Evolutionary conservation across 2,329 filamentous ascomycete genomes (phyloP), one percentile per base, ranked within the genome.

Genomic region (Periconia macrospinosa): DNA sequence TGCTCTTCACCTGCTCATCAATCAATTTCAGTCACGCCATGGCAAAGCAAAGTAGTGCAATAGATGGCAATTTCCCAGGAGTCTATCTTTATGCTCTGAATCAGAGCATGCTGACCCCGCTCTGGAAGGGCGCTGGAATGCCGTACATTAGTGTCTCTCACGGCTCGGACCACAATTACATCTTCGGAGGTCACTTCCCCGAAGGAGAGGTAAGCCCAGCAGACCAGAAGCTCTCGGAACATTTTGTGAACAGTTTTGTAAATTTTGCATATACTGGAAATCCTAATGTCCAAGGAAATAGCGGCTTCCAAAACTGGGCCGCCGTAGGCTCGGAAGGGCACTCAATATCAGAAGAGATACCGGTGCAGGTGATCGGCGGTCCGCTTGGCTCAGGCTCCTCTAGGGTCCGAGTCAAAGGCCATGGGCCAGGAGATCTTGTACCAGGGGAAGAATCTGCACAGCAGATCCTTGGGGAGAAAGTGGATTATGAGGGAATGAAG

Each of bases 1-100:
- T 61, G 6, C 52, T 61, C 6, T 59, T 61, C 43, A 55, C 56
- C 2, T 61, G 58, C 37, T 57, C 56, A 15, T 61, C 58, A 10
- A 49, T 59, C 30, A 49, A 61, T 37, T 61, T 54, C 42, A 53
- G 53, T 7, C 47, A 44, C 35, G 30, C 45, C 9, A 59, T 55
- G 40, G 44, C 23, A 5, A 46, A 53, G 46, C 44, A 58, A 15
- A 44, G 46, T 2, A n/a, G 18, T 27, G 14, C 19, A 5, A 10
- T 15, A 10, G 35, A 54, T 18, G 15, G 33, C 2, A 20, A 53
- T 2, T 53, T 41, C 30, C 10, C 51, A 3, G 45, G 45, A 2
- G 50, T 52, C 15, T n/a, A 30, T 5, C 37, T 59, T 5, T 61
- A 61, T 40, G 52, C 14, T 14, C 35, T 59, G 9, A 59, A 61